Evolutionary conservation across 31 red algal genomes (phyloP).

Genomic region (Porphyra umbilicalis): DNA sequence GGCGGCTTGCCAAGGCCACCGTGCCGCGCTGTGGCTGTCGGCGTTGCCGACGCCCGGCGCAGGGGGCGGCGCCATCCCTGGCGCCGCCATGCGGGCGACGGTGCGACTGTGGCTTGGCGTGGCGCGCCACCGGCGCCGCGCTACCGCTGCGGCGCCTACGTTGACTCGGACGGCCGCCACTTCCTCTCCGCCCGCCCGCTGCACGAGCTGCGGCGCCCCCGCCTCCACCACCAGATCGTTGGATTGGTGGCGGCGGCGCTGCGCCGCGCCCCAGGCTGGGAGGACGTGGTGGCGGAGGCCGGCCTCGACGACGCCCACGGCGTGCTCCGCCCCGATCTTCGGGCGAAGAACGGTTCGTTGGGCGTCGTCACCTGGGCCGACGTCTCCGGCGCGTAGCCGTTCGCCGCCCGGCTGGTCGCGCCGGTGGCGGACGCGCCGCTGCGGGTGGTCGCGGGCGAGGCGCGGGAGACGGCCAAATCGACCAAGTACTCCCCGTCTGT

Average conservation of each 20-base stretch:
- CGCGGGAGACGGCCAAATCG: not conserved
- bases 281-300: not conserved
- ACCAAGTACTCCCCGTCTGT: not conserved
- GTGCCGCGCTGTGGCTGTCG: not conserved
- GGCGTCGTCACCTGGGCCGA: not conserved
- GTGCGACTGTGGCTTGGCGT: not conserved
- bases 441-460: not conserved
- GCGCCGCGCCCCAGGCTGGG: not conserved
- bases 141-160: not conserved
- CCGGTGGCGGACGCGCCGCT: not conserved
- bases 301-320: not conserved
- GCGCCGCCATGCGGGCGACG: not conserved
- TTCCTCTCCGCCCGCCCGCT: not conserved
- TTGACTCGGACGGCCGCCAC: not conserved
- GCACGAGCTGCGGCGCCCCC: not conserved
- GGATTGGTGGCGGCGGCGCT: not conserved
- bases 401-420: not conserved
- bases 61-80: not conserved
- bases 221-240: not conserved
- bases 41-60: not conserved
- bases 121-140: too few relatives aligned
- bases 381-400: not conserved
- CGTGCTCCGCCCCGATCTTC: not conserved
- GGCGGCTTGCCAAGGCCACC: not conserved
- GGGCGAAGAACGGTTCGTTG: not conserved